These are phyloP conservation scores for Hymenotorrendiella dingleyae DNA, from an alignment of 2,329 filamentous ascomycete genomes.

Conservation along the genomic window DNA sequence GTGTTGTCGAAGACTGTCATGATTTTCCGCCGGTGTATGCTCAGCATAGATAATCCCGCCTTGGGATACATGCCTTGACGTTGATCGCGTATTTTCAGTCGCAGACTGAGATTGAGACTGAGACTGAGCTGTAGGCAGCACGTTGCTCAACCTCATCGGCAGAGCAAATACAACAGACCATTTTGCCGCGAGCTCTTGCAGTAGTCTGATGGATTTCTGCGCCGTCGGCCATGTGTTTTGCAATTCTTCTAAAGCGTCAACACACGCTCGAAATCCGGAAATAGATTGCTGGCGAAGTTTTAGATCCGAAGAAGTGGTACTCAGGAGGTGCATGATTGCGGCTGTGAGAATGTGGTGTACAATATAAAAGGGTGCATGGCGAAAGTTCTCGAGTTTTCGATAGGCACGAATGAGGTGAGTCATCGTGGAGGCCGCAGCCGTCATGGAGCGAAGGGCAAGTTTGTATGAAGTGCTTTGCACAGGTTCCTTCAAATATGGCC, in stretches of 20 bases:
- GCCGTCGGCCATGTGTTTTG: slow-evolving; percentile 1
- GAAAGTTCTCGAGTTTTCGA: background rate
- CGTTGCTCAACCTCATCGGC: slow-evolving; percentile 4
- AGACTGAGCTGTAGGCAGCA: background rate
- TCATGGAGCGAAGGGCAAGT: slow-evolving; percentile 8
- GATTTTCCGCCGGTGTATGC: too few species aligned
- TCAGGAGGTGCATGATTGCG: slow-evolving; percentile 9
- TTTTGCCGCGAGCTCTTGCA: slow-evolving; percentile 2
- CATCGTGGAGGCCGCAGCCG: slow-evolving; percentile 4
- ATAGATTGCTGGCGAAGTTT: background rate
- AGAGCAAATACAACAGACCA: slow-evolving; percentile 2
- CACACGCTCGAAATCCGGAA: background rate
- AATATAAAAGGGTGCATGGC: background rate
- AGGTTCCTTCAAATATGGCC: slow-evolving; percentile 7
- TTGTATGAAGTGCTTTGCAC: background rate
- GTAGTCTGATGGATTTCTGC: background rate
- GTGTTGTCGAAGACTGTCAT: too few species aligned
- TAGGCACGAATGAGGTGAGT: background rate
- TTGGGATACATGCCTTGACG: too few species aligned
- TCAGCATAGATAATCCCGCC: too few species aligned
- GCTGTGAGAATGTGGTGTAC: slow-evolving; percentile 9
- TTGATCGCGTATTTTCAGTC: too few species aligned
- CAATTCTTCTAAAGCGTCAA: slow-evolving; percentile 2
- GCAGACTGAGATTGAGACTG: too few species aligned
- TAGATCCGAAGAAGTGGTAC: background rate